Evolutionary conservation across 768 basidiomycete genomes (phyloP).

Genomic region (Auricularia sp.): DNA sequence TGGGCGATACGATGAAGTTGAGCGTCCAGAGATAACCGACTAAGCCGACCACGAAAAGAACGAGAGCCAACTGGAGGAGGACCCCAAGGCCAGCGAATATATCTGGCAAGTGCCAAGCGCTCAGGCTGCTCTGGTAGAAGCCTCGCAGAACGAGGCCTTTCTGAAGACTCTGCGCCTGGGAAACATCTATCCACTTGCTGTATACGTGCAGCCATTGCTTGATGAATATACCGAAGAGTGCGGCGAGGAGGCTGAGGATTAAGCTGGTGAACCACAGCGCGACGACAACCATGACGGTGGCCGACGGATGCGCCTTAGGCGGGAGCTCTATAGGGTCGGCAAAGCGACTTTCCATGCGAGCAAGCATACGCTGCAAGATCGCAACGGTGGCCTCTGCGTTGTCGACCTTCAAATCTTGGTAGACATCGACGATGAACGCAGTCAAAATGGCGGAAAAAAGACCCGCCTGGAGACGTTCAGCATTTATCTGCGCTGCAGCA

Average conservation of each 20-base stretch:
- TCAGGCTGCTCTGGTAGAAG: not conserved
- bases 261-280: constrained; percentile 1
- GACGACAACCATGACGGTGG: not conserved
- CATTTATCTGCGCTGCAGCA: not conserved
- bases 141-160: not conserved
- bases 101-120: not conserved
- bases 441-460: constrained; percentile 3
- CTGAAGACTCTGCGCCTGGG: not conserved
- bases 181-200: not conserved
- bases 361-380: not conserved
- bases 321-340: not conserved
- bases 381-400: not conserved
- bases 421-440: constrained; percentile 1
- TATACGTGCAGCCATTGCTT: constrained; percentile 5
- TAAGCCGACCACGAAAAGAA: not conserved
- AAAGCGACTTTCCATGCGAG: not conserved
- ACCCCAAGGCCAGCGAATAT: not conserved
- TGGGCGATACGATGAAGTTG: not conserved
- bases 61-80: constrained; percentile 3
- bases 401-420: not conserved
- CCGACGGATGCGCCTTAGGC: not conserved
- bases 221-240: constrained; percentile 1
- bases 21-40: not conserved
- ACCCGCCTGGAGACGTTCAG: not conserved
- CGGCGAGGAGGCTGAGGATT: not conserved